Conservation (phyloP, 371 early-diverging fungal species). For the Mucor irregularis region DNA sequence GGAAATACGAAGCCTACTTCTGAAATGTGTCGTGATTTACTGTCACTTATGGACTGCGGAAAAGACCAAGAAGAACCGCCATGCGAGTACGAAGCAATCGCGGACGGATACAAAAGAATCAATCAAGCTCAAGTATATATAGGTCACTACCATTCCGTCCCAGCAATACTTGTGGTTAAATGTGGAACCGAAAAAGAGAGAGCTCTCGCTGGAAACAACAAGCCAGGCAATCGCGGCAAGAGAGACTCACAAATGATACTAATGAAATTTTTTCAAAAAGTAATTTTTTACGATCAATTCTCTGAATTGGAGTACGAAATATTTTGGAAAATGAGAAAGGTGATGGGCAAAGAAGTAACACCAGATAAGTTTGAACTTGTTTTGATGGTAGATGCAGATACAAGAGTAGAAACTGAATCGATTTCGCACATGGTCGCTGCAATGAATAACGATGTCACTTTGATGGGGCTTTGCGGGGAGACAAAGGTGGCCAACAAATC, state of each 20-base stretch:
- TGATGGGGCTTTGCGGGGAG: slow-evolving; percentile 89
- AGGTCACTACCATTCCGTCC: slow-evolving; percentile 80
- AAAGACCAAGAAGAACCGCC: slow-evolving; percentile 52
- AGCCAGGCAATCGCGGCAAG: slow-evolving; percentile 92
- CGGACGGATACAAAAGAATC: slow-evolving; percentile 79
- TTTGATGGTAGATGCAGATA: slow-evolving; percentile 94
- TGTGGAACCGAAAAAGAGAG: slow-evolving; percentile 73
- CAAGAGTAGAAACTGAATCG: slow-evolving; percentile 76
- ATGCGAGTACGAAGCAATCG: slow-evolving; percentile 79
- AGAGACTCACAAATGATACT: slow-evolving; percentile 93
- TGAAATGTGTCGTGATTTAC: slow-evolving; percentile 66
- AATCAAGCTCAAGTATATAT: slow-evolving; percentile 92
- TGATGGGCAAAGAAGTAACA: slow-evolving; percentile 56
- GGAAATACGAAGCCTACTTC: slow-evolving; percentile 80
- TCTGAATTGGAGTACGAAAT: slow-evolving; percentile 86
- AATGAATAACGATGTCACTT: slow-evolving; percentile 75
- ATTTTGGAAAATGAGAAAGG: slow-evolving; percentile 72
- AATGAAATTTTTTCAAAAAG: slow-evolving; percentile 90
- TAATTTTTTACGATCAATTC: slow-evolving; percentile 81
- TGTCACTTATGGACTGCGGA: slow-evolving; percentile 51
- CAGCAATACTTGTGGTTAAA: slow-evolving; percentile 82
- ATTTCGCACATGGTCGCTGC: slow-evolving; percentile 74
- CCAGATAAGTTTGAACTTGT: slow-evolving; percentile 83
- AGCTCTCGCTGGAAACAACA: slow-evolving; percentile 63
- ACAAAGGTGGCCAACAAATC: slow-evolving; percentile 87